Percentiles rank a stretch among this genome's conserved stretches.
Conservation (phyloP, 2,329 filamentous ascomycete species). For the Sporothrix brunneoviolacea region DNA sequence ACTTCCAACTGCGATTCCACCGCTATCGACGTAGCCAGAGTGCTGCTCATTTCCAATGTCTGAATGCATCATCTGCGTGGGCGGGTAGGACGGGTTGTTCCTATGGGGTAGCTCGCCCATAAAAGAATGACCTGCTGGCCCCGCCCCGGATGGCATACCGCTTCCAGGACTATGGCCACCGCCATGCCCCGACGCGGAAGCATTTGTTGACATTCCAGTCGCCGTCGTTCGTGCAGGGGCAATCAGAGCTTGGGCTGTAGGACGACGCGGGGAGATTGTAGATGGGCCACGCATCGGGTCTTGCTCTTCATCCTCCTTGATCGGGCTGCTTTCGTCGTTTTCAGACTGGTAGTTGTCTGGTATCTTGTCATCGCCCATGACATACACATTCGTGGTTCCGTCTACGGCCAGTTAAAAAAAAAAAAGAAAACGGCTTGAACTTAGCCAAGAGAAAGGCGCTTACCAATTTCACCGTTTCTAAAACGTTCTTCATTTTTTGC, state of each 20-base stretch:
- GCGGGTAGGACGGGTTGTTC: constrained; percentile 29
- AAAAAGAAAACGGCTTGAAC: background rate
- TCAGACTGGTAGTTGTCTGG: constrained; percentile 42
- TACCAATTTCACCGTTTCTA: constrained; percentile 52
- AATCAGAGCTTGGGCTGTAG: constrained; percentile 26
- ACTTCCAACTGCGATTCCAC: constrained; percentile 27
- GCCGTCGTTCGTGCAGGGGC: constrained; percentile 18
- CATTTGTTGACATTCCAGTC: background rate
- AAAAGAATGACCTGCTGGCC: constrained; percentile 20
- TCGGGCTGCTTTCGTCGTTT: constrained; percentile 34
- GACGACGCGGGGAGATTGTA: constrained; percentile 27
- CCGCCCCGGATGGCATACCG: constrained; percentile 2
- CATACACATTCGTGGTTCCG: constrained; percentile 39
- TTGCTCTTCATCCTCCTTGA: constrained; percentile 37
- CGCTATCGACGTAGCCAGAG: constrained; percentile 32
- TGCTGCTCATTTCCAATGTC: constrained; percentile 37
- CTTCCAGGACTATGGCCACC: constrained; percentile 30
- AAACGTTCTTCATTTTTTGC: constrained; percentile 51
- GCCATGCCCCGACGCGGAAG: constrained; percentile 21
- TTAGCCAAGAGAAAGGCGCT: constrained; percentile 17
- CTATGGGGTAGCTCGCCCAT: constrained; percentile 40
- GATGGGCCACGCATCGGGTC: constrained; percentile 28
- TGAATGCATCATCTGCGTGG: constrained; percentile 34
- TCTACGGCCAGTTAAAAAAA: constrained; percentile 30
- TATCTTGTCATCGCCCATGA: constrained; percentile 47